Base-by-base conservation (phyloP, 192 early-diverging fungal species). In the Coemansia sp. region DNA sequence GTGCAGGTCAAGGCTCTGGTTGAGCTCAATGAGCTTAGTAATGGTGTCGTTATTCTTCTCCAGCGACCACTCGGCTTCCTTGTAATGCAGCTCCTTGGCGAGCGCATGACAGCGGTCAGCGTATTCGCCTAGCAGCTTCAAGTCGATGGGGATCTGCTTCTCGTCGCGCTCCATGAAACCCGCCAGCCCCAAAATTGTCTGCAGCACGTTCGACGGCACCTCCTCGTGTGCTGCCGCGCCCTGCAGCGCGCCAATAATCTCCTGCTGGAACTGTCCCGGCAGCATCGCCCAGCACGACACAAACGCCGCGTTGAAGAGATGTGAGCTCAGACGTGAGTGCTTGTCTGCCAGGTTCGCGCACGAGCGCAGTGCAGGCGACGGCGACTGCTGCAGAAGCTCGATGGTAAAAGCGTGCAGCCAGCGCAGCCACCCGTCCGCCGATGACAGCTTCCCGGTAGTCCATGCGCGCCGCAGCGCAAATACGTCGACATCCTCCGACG, bases 111-210 rank as follows among this genome's bases (percentile, higher is more conserved):
- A 97, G 58, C 91, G 92, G 56, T 88, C 84, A 4, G 97, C 97
- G 63, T 93, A 98, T 24, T 85, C 81, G 12, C 93, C 94, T 22
- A 99, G 79, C 4, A 90, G 91, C 25, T 90, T 83, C 50, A 96
- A 92, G 57, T 96, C 93, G 61, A 98, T 98, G 1, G 95, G 94
- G 9, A 97, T 81, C 7, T 94, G 86, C 65, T 95, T 95, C 68
- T 96, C 92, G 66, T 99, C 94, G 58, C 94, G 94, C 81, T 99
- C 97, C 97, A 99, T 99, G 58, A 94, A 97, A 71, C 96, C 97
- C 5, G 96, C 95, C 28, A 99, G 85, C 54, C 96, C 94, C 32
- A 99, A 84, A 21, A 99, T 82, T 0, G 87, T 90, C 67, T 94
- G 92, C 67, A 94, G 81, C 41, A 98, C 92, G 62, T 99, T 94